Percentiles rank a stretch among this genome's conserved stretches.
Conservation (phyloP, 805 yeast species). For the Sugiyamaella marilandica region DNA sequence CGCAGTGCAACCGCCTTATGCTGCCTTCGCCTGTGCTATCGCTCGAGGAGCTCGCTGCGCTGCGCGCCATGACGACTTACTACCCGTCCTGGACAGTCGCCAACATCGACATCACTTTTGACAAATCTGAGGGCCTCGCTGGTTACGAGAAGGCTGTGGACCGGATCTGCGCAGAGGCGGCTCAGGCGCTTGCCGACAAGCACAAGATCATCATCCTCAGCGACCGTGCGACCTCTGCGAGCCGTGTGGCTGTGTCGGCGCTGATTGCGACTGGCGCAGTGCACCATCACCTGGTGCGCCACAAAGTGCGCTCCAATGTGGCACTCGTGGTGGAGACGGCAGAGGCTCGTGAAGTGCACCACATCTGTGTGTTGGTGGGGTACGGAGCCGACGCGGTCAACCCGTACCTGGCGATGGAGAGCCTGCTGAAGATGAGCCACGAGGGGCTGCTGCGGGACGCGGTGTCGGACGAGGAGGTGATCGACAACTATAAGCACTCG, state of each 20-base stretch:
- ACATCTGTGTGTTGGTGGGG: slow-evolving; percentile 88
- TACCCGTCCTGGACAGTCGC: slow-evolving; percentile 85
- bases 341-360: slow-evolving; percentile 97
- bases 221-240: slow-evolving; percentile 58
- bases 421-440: slow-evolving; percentile 74
- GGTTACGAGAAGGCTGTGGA: slow-evolving; percentile 86
- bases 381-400: slow-evolving; percentile 96
- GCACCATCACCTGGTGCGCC: slow-evolving; percentile 92
- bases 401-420: slow-evolving; percentile 91
- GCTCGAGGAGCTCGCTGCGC: slow-evolving; percentile 66
- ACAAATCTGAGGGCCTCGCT: slow-evolving; percentile 70
- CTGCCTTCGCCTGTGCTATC: slow-evolving; percentile 79
- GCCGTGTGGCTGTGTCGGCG: slow-evolving; percentile 77
- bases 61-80: slow-evolving; percentile 63
- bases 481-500: slow-evolving; percentile 77
- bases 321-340: slow-evolving; percentile 91
- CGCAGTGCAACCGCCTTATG: slow-evolving; percentile 84
- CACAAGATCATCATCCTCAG: slow-evolving; percentile 71
- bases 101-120: slow-evolving; percentile 83
- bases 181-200: slow-evolving; percentile 72
- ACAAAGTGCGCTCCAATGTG: slow-evolving; percentile 92
- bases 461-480: slow-evolving; percentile 53
- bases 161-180: slow-evolving; percentile 80
- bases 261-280: slow-evolving; percentile 94
- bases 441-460: slow-evolving; percentile 57